phyloP scores from a whole-genome alignment of 2,329 filamentous ascomycete species.

The Xylaria sp. region DNA sequence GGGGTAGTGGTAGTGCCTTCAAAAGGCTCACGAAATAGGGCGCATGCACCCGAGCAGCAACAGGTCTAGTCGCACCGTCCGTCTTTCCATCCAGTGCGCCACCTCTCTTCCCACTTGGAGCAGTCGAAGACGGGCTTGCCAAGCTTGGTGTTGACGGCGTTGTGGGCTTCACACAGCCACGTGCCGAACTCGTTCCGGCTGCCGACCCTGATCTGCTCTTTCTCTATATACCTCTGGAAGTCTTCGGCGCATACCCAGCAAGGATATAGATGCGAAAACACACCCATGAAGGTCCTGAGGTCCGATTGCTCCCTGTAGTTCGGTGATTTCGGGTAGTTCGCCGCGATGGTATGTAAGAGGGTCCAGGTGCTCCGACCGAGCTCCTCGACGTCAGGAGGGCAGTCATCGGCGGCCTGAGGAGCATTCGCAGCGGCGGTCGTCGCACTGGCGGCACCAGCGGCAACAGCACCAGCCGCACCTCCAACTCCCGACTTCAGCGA shows the following conservation, averaged over 20 bases:
- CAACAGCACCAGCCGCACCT: slow-evolving; percentile 44
- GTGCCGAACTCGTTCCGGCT: slow-evolving; percentile 77
- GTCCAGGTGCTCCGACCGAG: slow-evolving; percentile 94
- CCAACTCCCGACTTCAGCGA: slow-evolving; percentile 53
- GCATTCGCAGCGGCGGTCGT: slow-evolving; percentile 43
- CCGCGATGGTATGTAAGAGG: slow-evolving; percentile 89
- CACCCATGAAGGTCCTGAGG: slow-evolving; percentile 78
- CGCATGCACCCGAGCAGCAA: background rate
- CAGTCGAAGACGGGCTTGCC: slow-evolving; percentile 95
- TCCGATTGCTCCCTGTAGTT: slow-evolving; percentile 77
- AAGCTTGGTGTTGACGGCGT: slow-evolving; percentile 87
- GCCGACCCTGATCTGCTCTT: slow-evolving; percentile 71
- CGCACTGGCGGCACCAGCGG: slow-evolving; percentile 50
- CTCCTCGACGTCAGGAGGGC: slow-evolving; percentile 88
- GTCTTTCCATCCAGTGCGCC: slow-evolving; percentile 88
- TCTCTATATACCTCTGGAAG: slow-evolving; percentile 83
- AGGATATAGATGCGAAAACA: slow-evolving; percentile 90
- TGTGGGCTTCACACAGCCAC: slow-evolving; percentile 89
- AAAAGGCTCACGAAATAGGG: slow-evolving; percentile 4
- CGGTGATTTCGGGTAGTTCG: slow-evolving; percentile 81
- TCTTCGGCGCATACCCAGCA: slow-evolving; percentile 97
- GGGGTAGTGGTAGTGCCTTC: background rate
- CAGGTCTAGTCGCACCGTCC: slow-evolving; percentile 63
- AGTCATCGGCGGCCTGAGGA: slow-evolving; percentile 68
- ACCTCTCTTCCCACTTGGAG: slow-evolving; percentile 88